A percentile compares a stretch with the other conserved stretches of the same genome.
These are phyloP conservation scores for Polyporus arcularius DNA, from an alignment of 768 basidiomycete species.

Conservation along the genomic window DNA sequence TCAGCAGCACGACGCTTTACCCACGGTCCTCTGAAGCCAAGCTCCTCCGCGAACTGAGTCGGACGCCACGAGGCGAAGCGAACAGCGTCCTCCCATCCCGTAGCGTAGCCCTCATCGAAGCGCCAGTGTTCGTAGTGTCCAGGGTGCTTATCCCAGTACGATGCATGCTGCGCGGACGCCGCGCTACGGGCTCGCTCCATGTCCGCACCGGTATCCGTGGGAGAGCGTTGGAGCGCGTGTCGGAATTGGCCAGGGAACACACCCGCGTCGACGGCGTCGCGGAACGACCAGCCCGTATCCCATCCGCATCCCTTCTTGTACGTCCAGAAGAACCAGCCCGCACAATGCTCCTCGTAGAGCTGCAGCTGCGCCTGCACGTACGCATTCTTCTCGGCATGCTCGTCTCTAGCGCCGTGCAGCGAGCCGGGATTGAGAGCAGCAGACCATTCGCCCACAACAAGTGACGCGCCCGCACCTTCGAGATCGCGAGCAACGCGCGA, in stretches of 20 bases:
- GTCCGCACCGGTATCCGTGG: slow-evolving; percentile 40
- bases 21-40: slow-evolving; percentile 71
- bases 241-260: slow-evolving; percentile 51
- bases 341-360: slow-evolving; percentile 62
- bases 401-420: slow-evolving; percentile 46
- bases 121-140: slow-evolving; percentile 68
- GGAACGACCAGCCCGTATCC: slow-evolving; percentile 76
- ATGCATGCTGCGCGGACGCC: slow-evolving; percentile 39
- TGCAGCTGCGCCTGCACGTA: slow-evolving; percentile 68
- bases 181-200: slow-evolving; percentile 19
- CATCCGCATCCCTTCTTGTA: slow-evolving; percentile 67
- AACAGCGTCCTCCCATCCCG: slow-evolving; percentile 75
- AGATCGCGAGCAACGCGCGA: slow-evolving; percentile 38
- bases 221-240: slow-evolving; percentile 29
- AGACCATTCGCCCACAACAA: slow-evolving; percentile 81
- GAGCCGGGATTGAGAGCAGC: slow-evolving; percentile 71
- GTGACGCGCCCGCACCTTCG: slow-evolving; percentile 44
- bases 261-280: slow-evolving; percentile 61
- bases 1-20: slow-evolving; percentile 45
- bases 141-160: slow-evolving; percentile 51
- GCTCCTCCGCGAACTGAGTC: slow-evolving; percentile 43
- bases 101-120: slow-evolving; percentile 63
- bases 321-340: slow-evolving; percentile 79
- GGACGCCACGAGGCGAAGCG: slow-evolving; percentile 38
- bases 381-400: slow-evolving; percentile 42